Percentiles rank a stretch among this genome's conserved stretches.
phyloP scores from a whole-genome alignment of 306 rosid species.

The Casuarina glauca region DNA sequence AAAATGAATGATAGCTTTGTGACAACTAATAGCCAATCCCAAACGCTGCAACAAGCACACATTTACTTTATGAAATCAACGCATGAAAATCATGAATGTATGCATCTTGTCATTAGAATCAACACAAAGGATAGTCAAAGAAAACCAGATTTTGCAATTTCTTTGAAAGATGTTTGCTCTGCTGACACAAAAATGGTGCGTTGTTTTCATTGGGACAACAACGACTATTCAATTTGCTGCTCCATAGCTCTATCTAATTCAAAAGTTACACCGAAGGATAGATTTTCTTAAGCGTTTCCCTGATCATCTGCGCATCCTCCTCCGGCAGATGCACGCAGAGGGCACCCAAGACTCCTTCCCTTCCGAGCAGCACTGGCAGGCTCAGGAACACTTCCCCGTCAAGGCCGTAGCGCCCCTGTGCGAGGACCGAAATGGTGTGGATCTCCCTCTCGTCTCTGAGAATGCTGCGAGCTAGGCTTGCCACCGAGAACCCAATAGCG shows the following conservation, averaged over 20 bases:
- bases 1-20: neutral
- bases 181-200: constrained; percentile 23
- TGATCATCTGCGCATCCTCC: constrained; percentile 57
- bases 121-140: neutral
- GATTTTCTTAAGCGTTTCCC: constrained; percentile 57
- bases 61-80: neutral
- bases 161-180: constrained; percentile 27
- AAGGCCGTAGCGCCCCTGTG: constrained; percentile 66
- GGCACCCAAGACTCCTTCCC: constrained; percentile 73
- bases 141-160: constrained; percentile 17
- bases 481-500: constrained; percentile 90
- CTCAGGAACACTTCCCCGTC: constrained; percentile 79
- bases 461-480: constrained; percentile 57
- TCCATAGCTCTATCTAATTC: constrained; percentile 47
- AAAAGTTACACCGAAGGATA: constrained; percentile 60
- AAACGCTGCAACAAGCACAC: neutral
- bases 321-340: constrained; percentile 64
- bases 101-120: neutral
- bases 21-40: neutral
- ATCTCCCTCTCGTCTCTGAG: constrained; percentile 78
- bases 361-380: constrained; percentile 80
- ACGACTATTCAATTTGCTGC: constrained; percentile 25
- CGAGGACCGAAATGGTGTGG: constrained; percentile 77
- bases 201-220: constrained; percentile 42
- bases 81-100: neutral